These are phyloP conservation scores for Nigrospora osmanthi DNA, from an alignment of 2,329 filamentous ascomycete species.

Conservation along the genomic window DNA sequence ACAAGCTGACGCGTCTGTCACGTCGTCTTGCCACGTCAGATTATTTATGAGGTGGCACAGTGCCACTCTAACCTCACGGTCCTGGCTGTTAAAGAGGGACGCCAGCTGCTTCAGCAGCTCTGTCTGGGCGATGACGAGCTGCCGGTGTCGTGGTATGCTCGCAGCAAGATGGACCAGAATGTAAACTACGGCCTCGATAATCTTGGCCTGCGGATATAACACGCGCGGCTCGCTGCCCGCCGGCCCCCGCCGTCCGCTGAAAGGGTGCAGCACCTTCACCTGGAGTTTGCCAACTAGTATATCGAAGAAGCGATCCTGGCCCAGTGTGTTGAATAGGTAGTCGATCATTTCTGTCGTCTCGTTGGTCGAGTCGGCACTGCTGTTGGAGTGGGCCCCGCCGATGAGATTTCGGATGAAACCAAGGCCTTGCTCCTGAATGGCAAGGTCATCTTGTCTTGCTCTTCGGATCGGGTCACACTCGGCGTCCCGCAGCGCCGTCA, in stretches of 20 bases:
- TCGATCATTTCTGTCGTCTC: slow-evolving; percentile 72
- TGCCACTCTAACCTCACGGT: slow-evolving; percentile 66
- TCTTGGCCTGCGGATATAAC: slow-evolving; percentile 54
- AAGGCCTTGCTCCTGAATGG: slow-evolving; percentile 84
- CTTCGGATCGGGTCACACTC: slow-evolving; percentile 62
- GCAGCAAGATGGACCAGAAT: slow-evolving; percentile 86
- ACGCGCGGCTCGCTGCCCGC: slow-evolving; percentile 35
- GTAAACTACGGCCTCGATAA: slow-evolving; percentile 71
- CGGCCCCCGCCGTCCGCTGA: slow-evolving; percentile 29
- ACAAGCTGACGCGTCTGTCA: slow-evolving; percentile 56
- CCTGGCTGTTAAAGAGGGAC: slow-evolving; percentile 64
- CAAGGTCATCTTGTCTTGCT: slow-evolving; percentile 68
- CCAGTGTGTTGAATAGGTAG: slow-evolving; percentile 67
- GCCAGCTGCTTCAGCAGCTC: slow-evolving; percentile 66
- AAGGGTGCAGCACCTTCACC: slow-evolving; percentile 47
- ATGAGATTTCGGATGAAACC: slow-evolving; percentile 88
- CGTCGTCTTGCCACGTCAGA: slow-evolving; percentile 74
- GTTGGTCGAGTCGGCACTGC: slow-evolving; percentile 38
- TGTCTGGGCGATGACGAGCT: slow-evolving; percentile 69
- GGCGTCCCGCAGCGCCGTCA: slow-evolving; percentile 49
- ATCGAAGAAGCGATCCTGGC: slow-evolving; percentile 70
- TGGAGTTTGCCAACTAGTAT: slow-evolving; percentile 74
- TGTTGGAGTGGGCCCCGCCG: slow-evolving; percentile 45
- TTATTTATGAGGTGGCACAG: slow-evolving; percentile 83
- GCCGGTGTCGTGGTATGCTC: slow-evolving; percentile 68